These are phyloP conservation scores for Penicillium oxalicum DNA, from an alignment of 2,329 filamentous ascomycete genomes.

Conservation along the genomic window DNA sequence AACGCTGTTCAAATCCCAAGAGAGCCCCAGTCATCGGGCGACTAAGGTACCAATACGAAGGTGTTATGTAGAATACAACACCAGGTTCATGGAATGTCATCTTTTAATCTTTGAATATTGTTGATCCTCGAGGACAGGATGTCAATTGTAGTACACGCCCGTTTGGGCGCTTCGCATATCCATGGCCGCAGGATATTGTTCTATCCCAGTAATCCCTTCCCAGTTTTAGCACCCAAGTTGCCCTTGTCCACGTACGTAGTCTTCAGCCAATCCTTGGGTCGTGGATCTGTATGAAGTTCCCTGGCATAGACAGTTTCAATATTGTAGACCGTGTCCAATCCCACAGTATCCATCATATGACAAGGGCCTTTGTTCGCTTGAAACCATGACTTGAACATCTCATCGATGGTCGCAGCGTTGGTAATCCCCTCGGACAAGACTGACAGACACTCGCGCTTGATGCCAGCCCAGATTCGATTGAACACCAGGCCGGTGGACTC, in stretches of 20 bases:
- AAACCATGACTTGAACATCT: slow-evolving; percentile 20
- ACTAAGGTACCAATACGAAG: no score
- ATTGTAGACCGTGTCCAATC: slow-evolving; percentile 20
- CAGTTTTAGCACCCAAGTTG: slow-evolving; percentile 15
- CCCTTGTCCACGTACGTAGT: slow-evolving; percentile 15
- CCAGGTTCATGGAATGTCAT: no score
- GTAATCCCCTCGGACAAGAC: slow-evolving; percentile 16
- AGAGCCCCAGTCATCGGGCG: no score
- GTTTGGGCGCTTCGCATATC: no score
- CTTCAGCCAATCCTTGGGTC: slow-evolving; percentile 16
- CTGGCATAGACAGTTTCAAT: slow-evolving; percentile 15
- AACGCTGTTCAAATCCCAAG: no score
- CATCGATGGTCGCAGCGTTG: slow-evolving; percentile 15
- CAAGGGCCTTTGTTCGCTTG: slow-evolving; percentile 16
- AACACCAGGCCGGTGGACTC: slow-evolving; percentile 16
- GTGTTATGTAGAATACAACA: no score
- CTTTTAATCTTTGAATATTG: no score
- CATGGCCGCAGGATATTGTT: background rate
- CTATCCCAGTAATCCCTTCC: slow-evolving; percentile 13
- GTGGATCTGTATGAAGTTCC: slow-evolving; percentile 6
- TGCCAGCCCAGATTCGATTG: slow-evolving; percentile 17
- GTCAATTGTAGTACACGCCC: no score
- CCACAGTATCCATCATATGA: slow-evolving; percentile 20
- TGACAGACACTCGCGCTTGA: slow-evolving; percentile 16
- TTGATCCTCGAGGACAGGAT: no score